Conservation (phyloP, 768 basidiomycete species). For the Lentinula edodes region DNA sequence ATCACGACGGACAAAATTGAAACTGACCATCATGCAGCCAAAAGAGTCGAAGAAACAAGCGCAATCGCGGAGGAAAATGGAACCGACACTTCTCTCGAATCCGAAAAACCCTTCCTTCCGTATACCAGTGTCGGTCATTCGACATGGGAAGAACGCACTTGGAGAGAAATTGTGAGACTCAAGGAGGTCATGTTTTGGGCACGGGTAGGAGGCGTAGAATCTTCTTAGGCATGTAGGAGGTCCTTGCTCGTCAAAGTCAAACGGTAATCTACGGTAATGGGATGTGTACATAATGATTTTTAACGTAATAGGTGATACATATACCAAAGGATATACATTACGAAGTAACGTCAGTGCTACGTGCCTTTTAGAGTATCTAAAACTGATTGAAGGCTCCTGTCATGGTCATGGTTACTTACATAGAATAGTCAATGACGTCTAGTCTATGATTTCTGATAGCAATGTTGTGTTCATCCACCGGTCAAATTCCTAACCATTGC, state of each 20-base stretch:
- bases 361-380: too few species aligned
- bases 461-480: neutral
- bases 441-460: too few species aligned
- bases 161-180: conserved; percentile 70
- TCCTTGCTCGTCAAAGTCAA: neutral
- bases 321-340: neutral
- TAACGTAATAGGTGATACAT: neutral
- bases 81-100: neutral
- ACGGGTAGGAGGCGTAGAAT: conserved; percentile 51
- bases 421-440: conserved; percentile 6
- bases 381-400: too few species aligned
- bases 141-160: conserved; percentile 84
- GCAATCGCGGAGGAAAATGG: conserved; percentile 5
- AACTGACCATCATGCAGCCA: neutral
- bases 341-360: neutral
- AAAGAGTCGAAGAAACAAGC: conserved; percentile 7
- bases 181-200: conserved; percentile 88
- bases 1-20: neutral
- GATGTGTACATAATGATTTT: too few species aligned
- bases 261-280: neutral
- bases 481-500: neutral
- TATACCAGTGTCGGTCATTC: conserved; percentile 54
- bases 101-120: conserved; percentile 4
- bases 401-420: too few species aligned
- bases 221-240: neutral